Evolutionary conservation across 1,139 yeast genomes (phyloP), one percentile per base, ranked within the genome.

Genomic region (Sugiyamaella paludigena): DNA sequence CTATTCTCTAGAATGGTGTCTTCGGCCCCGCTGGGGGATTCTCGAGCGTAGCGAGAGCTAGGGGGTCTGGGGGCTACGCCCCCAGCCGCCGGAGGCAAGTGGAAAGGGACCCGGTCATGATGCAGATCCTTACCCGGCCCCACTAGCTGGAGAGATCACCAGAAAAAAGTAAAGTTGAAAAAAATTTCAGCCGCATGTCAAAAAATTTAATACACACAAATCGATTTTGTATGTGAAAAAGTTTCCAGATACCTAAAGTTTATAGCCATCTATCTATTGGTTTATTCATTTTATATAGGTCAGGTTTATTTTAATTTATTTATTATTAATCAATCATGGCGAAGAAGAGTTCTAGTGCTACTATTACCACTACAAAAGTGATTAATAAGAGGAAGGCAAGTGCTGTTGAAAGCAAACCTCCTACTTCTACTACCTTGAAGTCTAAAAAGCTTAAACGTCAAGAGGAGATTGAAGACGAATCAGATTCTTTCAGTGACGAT

Each of bases 401-500:
- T 29, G 40, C 29, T 26, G 38, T 36, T 31, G 40, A 46, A 11
- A 16, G 27, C 24, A 47, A 47, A 35, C 13, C 37, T 2, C 13
- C 37, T 2, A 43, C 27, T 7, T 10, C 36, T n/a, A 32, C 27
- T 31, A 34, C 36, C 8, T 50, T 48, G 48, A 47, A 43, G 30
- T 47, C 49, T 15, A 48, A 48, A 48, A 45, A 49, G 33, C 42
- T 44, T 11, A 33, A 34, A 16, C 28, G 11, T 9, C 41, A 37
- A 10, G 45, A 48, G 31, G 36, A 37, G 13, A 45, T 15, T 8
- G 53, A 45, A 40, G 45, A 40, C 1, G 46, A 47, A 19, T 47
- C 42, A 40, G 53, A 42, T n/a, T 43, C 38, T 13, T 45, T 45
- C 12, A 30, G 36, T 9, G 41, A 39, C 29, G 51, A 45, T 12